Evolutionary conservation across 2,329 filamentous ascomycete species (phyloP).

Genomic region (Pestalotiopsis sp.): DNA sequence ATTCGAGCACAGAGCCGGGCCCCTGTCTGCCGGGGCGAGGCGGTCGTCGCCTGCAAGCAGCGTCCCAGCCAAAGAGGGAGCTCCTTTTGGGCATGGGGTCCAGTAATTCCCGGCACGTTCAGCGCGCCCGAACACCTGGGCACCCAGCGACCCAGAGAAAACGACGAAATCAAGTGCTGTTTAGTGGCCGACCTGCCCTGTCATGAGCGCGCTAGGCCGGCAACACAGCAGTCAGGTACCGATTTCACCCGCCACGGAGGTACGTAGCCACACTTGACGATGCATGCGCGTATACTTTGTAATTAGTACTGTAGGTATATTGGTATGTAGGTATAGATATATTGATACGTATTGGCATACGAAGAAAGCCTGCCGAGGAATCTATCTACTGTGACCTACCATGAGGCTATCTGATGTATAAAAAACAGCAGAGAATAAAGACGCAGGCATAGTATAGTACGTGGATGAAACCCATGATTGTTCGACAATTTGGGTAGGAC

Average conservation of each 20-base stretch:
- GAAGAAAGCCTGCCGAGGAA: too few species aligned
- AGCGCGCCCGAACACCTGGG: not conserved
- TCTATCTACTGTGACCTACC: too few species aligned
- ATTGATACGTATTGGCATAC: too few species aligned
- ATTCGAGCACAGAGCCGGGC: not conserved
- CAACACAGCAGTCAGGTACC: not conserved
- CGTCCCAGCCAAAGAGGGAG: not conserved
- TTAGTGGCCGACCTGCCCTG: not conserved
- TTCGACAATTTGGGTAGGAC: too few species aligned
- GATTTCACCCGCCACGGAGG: slow-evolving; percentile 1
- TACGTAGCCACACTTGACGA: not conserved
- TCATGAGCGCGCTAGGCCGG: not conserved
- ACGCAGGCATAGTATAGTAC: too few species aligned
- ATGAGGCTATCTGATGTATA: too few species aligned
- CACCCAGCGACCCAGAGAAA: not conserved
- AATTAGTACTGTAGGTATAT: too few species aligned
- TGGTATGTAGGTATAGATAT: too few species aligned
- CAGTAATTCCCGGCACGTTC: not conserved
- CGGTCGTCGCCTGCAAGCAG: not conserved
- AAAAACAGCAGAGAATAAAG: too few species aligned
- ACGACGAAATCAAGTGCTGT: not conserved
- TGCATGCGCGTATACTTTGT: too few species aligned
- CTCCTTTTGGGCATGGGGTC: not conserved
- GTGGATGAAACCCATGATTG: too few species aligned
- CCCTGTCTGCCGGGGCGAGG: not conserved